A percentile compares a stretch with the other conserved stretches of the same genome.
Conservation (phyloP, 208 protist species). For the Hexamita inflata region DNA sequence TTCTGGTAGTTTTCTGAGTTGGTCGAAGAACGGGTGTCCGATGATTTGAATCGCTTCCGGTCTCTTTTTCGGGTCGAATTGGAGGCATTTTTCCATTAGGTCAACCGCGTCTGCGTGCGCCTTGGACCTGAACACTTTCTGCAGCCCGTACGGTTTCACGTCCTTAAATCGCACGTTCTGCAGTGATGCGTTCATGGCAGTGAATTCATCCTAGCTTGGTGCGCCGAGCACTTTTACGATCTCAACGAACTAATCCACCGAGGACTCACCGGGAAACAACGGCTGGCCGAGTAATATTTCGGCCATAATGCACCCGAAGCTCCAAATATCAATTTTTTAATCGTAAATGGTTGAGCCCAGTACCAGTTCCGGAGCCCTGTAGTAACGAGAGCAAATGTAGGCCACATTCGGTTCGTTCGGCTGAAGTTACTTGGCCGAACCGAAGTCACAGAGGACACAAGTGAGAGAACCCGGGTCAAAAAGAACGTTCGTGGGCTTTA, state of each 20-base stretch:
- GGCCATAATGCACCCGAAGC: constrained; percentile 46
- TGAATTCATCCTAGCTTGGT: constrained; percentile 58
- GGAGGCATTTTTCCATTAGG: constrained; percentile 22
- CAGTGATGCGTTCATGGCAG: constrained; percentile 74
- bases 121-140: constrained; percentile 48
- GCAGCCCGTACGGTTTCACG: constrained; percentile 77
- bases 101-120: constrained; percentile 30
- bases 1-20: neutral
- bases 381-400: constrained; percentile 49
- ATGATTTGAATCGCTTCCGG: neutral
- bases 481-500: constrained; percentile 49
- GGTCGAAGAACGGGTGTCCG: constrained; percentile 38
- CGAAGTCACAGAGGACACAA: constrained; percentile 87
- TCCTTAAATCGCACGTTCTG: constrained; percentile 62
- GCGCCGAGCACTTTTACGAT: constrained; percentile 47
- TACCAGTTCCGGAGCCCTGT: constrained; percentile 54
- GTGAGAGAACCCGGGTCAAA: constrained; percentile 61
- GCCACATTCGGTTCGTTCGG: constrained; percentile 35
- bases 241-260: constrained; percentile 44
- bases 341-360: constrained; percentile 44
- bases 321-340: constrained; percentile 50
- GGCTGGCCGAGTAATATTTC: constrained; percentile 46
- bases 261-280: constrained; percentile 44
- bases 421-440: constrained; percentile 44
- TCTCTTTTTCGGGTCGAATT: constrained; percentile 30